These are phyloP conservation scores for Claviceps spartinae DNA, from an alignment of 2,329 filamentous ascomycete species.

Conservation along the genomic window DNA sequence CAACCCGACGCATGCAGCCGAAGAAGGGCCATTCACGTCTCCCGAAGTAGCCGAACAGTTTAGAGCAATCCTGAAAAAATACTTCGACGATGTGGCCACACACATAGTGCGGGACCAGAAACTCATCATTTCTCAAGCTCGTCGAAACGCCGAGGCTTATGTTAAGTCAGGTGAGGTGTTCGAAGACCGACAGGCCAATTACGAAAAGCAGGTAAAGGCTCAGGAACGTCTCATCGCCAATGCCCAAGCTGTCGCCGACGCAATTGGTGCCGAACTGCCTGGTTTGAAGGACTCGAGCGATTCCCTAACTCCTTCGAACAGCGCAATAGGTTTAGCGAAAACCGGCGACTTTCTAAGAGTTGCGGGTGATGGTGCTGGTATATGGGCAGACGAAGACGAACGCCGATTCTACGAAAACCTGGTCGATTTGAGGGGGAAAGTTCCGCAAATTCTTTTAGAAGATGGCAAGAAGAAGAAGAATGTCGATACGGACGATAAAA, in stretches of 20 bases:
- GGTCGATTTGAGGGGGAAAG: slow-evolving; percentile 87
- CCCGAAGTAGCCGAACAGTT: slow-evolving; percentile 75
- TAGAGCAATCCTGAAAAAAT: slow-evolving; percentile 68
- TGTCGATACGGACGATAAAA: slow-evolving; percentile 64
- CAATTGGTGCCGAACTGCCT: slow-evolving; percentile 83
- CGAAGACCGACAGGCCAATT: slow-evolving; percentile 89
- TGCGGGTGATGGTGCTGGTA: slow-evolving; percentile 79
- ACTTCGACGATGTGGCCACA: slow-evolving; percentile 83
- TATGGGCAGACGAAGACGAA: slow-evolving; percentile 98
- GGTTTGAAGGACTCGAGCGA: slow-evolving; percentile 76
- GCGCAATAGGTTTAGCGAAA: slow-evolving; percentile 85
- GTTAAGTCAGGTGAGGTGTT: slow-evolving; percentile 98
- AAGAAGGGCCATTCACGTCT: slow-evolving; percentile 56
- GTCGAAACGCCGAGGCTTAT: slow-evolving; percentile 93
- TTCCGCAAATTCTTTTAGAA: slow-evolving; percentile 84
- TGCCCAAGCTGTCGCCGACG: slow-evolving; percentile 81
- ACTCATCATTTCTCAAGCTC: slow-evolving; percentile 70
- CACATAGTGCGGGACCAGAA: slow-evolving; percentile 90
- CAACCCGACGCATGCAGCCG: slow-evolving; percentile 30
- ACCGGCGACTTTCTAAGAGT: slow-evolving; percentile 85
- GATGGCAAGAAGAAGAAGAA: slow-evolving; percentile 94
- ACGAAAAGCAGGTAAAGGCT: slow-evolving; percentile 83
- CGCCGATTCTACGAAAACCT: slow-evolving; percentile 96
- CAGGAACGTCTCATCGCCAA: slow-evolving; percentile 85
- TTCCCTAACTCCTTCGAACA: slow-evolving; percentile 48